Evolutionary conservation across 345 rosid genomes (phyloP), one percentile per base, ranked within the genome.

Genomic region (Gossypium thurberi): DNA sequence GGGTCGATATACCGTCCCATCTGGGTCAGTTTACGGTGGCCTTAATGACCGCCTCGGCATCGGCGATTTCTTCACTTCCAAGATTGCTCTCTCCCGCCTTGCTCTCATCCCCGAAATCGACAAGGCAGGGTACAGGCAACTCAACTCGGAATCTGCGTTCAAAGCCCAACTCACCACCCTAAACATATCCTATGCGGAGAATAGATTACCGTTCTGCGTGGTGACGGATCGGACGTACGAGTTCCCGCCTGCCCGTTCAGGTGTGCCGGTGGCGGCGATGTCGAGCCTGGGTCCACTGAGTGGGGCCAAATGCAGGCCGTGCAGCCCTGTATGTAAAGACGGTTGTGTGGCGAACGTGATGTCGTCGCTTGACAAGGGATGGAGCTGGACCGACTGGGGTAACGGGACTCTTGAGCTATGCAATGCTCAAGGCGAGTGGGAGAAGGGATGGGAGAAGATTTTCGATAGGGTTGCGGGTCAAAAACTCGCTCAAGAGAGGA

Each of bases 331-430:
- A 1, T 94, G 98, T 51, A 55, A 55, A 63, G 91, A 90, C 1
- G 50, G 73, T 15, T 94, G 98, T 74, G 94, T 86, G 68, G 89
- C 46, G 14, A 72, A 61, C 3, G 77, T 76, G 3, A 95, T 95
- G 99, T 18, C n/a, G 13, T 69, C 76, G 58, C 83, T 95, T 3
- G 44, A 82, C 12, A 79, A 33, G 65, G 79, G 82, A 1, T 92
- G 98, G 99, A 92, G 98, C 74, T 95, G 99, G 99, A 92, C 97
- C 10, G 71, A 89, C 28, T 92, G 97, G 97, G 80, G 71, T n/a
- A 87, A 84, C 15, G 90, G 85, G 47, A 74, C 87, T 12, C 51
- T 95, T 42, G 79, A 84, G 71, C 76, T 95, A 8, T 95, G 99
- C 42, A 86, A 95, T 71, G 97, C 96, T 23, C 88, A 59, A 1